Evolutionary conservation across 331 rosid species (phyloP).

Genomic region (Pyrus hybrid): DNA sequence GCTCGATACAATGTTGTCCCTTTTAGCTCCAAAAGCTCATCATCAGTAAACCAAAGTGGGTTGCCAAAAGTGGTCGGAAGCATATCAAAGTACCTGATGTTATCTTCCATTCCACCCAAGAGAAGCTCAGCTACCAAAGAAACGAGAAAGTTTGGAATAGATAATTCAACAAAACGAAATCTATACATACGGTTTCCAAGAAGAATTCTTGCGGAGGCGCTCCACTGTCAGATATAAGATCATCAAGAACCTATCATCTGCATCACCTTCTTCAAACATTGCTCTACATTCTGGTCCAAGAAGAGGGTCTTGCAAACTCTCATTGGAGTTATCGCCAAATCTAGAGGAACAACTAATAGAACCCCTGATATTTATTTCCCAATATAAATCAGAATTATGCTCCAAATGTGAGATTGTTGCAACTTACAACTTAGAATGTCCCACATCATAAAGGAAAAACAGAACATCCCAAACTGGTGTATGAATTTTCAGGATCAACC

Average conservation of each 20-base stretch:
- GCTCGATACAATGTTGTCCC: conserved; percentile 78
- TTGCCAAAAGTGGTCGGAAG: conserved; percentile 71
- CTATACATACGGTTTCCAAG: conserved; percentile 91
- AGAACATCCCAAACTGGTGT: neutral
- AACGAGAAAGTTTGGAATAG: neutral
- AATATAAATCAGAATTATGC: conserved; percentile 2
- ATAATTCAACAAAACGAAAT: conserved; percentile 2
- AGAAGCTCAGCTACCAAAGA: conserved; percentile 17
- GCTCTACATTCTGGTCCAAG: conserved; percentile 82
- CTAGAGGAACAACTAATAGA: conserved; percentile 72
- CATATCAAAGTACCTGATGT: conserved; percentile 77
- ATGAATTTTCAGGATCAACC: neutral
- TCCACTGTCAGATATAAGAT: conserved; percentile 74
- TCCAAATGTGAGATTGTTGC: neutral
- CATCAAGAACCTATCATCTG: conserved; percentile 84
- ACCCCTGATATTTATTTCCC: conserved; percentile 40
- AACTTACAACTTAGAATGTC: neutral
- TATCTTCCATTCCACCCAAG: conserved; percentile 23
- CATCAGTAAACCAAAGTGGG: conserved; percentile 85
- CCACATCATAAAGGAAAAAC: neutral
- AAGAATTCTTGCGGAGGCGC: conserved; percentile 66
- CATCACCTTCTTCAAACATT: conserved; percentile 88
- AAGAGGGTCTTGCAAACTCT: conserved; percentile 91
- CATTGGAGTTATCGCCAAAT: conserved; percentile 94
- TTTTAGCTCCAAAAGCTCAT: conserved; percentile 70